Evolutionary conservation across 1,284 basidiomycete genomes (phyloP).

Genomic region (Malassezia yamatoensis): DNA sequence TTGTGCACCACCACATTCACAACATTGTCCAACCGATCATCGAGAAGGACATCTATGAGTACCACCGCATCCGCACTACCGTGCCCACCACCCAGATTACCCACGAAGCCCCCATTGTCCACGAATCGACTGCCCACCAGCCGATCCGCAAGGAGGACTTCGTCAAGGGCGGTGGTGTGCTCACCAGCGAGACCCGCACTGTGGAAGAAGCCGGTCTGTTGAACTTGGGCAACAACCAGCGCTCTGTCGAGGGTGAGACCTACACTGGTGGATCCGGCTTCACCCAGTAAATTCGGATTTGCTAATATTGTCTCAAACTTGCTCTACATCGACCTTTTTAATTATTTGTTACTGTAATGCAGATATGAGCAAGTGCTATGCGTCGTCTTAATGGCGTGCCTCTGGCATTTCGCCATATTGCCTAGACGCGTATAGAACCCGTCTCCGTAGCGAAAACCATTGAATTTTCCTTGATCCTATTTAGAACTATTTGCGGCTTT

Average conservation of each 20-base stretch:
- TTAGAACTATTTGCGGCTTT: background rate
- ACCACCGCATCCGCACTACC: conserved; percentile 43
- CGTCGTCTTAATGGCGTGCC: too few species aligned
- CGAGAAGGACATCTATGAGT: conserved; percentile 45
- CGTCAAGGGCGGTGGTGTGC: conserved; percentile 34
- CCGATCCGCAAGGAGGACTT: conserved; percentile 40
- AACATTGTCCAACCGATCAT: conserved; percentile 48
- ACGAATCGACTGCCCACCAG: conserved; percentile 41
- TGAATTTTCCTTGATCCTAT: background rate
- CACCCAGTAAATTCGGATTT: background rate
- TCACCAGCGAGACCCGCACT: conserved; percentile 23
- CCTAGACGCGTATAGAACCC: too few species aligned
- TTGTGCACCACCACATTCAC: conserved; percentile 47
- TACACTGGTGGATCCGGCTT: conserved; percentile 14
- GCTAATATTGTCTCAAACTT: conserved; percentile 2
- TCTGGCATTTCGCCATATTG: background rate
- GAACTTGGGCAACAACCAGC: conserved; percentile 36
- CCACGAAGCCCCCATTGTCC: conserved; percentile 46
- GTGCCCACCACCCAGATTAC: conserved; percentile 38
- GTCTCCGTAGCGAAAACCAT: too few species aligned
- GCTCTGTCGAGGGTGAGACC: conserved; percentile 29
- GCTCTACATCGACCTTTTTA: conserved; percentile 3
- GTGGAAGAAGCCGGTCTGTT: conserved; percentile 33
- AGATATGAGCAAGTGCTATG: background rate
- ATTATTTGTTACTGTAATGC: conserved; percentile 12